Evolutionary conservation across 2,329 filamentous ascomycete genomes (phyloP).

Genomic region (Cladophialophora bantiana): DNA sequence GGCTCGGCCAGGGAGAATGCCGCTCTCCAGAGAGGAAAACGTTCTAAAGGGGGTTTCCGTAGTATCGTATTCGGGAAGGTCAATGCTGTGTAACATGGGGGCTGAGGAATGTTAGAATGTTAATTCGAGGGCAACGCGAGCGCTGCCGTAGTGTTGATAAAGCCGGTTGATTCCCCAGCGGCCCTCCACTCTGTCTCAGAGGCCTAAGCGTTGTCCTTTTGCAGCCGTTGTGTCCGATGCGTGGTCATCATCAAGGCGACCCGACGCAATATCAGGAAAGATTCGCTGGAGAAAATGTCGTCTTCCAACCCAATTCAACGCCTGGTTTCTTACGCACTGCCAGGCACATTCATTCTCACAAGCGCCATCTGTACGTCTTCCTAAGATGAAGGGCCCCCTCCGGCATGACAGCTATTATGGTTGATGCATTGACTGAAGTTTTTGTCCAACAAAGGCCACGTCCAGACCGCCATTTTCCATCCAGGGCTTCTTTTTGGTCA

Average conservation of each 20-base stretch:
- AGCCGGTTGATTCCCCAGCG: not conserved
- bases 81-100: not conserved
- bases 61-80: not conserved
- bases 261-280: not conserved
- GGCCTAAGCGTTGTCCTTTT: not conserved
- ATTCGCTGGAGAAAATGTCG: not conserved
- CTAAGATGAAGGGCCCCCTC: not conserved
- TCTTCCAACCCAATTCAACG: conserved; percentile 7
- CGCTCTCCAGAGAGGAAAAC: no score
- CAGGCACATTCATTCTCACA: conserved; percentile 10
- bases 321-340: conserved; percentile 5
- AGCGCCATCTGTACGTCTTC: conserved; percentile 15
- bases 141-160: not conserved
- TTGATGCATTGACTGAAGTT: not conserved
- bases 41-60: not conserved
- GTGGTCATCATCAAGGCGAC: not conserved
- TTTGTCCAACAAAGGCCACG: not conserved
- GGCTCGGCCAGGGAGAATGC: no score
- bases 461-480: conserved; percentile 23
- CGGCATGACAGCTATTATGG: not conserved
- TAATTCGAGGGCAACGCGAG: not conserved
- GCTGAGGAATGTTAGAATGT: not conserved
- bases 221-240: not conserved
- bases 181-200: not conserved
- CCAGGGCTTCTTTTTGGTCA: not conserved